Conservation (phyloP, 768 basidiomycete species). For the Nevesoporus exiguus region DNA sequence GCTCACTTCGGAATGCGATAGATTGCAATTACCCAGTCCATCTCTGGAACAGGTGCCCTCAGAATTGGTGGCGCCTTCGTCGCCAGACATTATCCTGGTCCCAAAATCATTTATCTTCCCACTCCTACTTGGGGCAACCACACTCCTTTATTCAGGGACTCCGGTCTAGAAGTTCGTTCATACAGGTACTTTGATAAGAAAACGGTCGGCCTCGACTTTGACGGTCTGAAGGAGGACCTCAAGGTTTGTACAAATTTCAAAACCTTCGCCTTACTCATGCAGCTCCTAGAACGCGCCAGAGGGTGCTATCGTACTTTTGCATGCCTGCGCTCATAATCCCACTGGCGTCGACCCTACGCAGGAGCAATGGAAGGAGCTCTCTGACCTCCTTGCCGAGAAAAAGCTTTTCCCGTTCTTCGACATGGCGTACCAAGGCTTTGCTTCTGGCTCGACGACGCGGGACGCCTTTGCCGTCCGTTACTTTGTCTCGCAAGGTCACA, state of each 20-base stretch:
- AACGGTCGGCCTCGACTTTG: slow-evolving; percentile 90
- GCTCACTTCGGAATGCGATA: slow-evolving; percentile 29
- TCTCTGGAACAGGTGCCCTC: slow-evolving; percentile 97
- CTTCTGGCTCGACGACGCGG: slow-evolving; percentile 83
- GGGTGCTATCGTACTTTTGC: slow-evolving; percentile 81
- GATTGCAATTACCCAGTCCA: slow-evolving; percentile 88
- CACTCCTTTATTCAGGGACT: slow-evolving; percentile 88
- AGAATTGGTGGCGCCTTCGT: slow-evolving; percentile 94
- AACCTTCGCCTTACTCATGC: slow-evolving; percentile 11
- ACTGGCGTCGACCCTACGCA: slow-evolving; percentile 94
- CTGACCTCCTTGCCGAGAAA: slow-evolving; percentile 82
- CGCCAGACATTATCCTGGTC: slow-evolving; percentile 80
- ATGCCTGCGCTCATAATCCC: slow-evolving; percentile 99
- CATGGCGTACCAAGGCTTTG: slow-evolving; percentile 99
- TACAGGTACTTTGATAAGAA: slow-evolving; percentile 95
- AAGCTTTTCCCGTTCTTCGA: slow-evolving; percentile 98
- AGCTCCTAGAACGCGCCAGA: slow-evolving; percentile 58
- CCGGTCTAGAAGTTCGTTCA: slow-evolving; percentile 86
- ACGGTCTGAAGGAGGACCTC: slow-evolving; percentile 84
- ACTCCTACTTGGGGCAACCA: slow-evolving; percentile 98
- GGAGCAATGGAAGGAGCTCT: slow-evolving; percentile 90
- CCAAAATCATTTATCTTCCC: slow-evolving; percentile 89
- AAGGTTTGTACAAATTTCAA: slow-evolving; percentile 46
- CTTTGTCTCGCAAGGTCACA: slow-evolving; percentile 88
- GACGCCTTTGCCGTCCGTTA: slow-evolving; percentile 96